phyloP scores from a whole-genome alignment of 2,329 filamentous ascomycete species.

The Trichoderma koningiopsis region DNA sequence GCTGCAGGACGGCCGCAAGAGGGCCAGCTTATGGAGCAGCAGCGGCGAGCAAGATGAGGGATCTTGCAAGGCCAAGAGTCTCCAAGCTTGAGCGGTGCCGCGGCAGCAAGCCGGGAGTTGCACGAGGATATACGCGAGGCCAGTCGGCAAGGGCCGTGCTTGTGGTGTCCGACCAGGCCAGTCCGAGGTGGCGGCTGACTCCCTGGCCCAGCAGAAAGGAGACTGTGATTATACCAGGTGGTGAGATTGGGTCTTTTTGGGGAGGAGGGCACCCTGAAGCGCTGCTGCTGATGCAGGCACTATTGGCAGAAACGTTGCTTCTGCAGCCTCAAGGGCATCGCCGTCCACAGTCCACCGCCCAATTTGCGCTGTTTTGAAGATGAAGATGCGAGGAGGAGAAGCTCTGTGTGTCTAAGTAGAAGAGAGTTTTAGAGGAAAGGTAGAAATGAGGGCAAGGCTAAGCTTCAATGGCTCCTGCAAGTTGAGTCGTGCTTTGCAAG shows the following conservation, averaged over 20 bases:
- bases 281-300: not conserved
- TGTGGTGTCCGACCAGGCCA: constrained; percentile 5
- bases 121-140: constrained; percentile 16
- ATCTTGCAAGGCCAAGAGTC: constrained; percentile 1
- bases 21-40: not conserved
- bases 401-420: too few relatives aligned
- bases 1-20: not conserved
- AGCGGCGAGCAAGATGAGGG: not conserved
- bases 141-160: constrained; percentile 13
- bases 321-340: constrained; percentile 9
- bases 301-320: not conserved
- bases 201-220: constrained; percentile 14
- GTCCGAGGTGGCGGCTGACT: constrained; percentile 13
- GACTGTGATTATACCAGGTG: constrained; percentile 4
- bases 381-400: constrained; percentile 8
- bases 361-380: not conserved
- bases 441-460: not conserved
- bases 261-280: not conserved
- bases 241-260: constrained; percentile 9
- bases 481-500: not conserved
- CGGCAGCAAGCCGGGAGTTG: constrained; percentile 10
- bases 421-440: not conserved
- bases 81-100: constrained; percentile 12
- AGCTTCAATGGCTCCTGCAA: not conserved
- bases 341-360: not conserved